These are phyloP conservation scores for Xylaria venustula DNA, from an alignment of 495 filamentous ascomycete genomes.

Conservation along the genomic window DNA sequence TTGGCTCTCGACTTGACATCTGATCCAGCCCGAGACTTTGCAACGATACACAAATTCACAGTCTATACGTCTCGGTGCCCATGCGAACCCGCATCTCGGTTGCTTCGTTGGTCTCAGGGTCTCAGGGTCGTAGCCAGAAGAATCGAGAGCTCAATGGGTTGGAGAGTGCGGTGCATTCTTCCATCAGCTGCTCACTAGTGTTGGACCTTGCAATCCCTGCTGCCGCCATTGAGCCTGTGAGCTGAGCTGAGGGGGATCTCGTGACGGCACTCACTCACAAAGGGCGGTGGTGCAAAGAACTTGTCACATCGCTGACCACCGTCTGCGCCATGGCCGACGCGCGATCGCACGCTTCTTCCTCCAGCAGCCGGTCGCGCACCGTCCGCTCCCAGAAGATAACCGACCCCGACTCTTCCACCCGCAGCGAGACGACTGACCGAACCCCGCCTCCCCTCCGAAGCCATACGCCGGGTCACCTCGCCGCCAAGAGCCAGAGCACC, in stretches of 20 bases:
- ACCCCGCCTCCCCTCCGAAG: conserved; percentile 35
- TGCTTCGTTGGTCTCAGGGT: background rate
- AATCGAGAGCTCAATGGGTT: background rate
- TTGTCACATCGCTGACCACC: background rate
- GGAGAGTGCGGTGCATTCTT: background rate
- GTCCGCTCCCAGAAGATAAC: conserved; percentile 32
- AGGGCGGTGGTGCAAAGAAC: background rate
- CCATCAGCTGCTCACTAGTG: background rate
- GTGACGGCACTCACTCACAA: background rate
- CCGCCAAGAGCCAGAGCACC: conserved; percentile 40
- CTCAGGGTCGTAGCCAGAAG: background rate
- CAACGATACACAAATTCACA: background rate
- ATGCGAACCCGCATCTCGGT: background rate
- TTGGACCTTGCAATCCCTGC: background rate
- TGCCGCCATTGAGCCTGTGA: background rate
- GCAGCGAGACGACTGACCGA: conserved; percentile 25
- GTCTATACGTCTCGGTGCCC: background rate
- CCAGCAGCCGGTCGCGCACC: conserved; percentile 22
- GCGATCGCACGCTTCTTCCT: conserved; percentile 23
- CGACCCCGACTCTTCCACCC: conserved; percentile 23
- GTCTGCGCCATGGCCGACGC: conserved; percentile 29
- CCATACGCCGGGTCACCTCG: conserved; percentile 55
- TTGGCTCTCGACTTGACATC: background rate
- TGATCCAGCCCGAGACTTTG: background rate
- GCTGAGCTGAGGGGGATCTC: background rate